Percentiles rank a stretch among this genome's conserved stretches.
Conservation (phyloP, 306 rosid species). For the Hippophae gyantsensis region DNA sequence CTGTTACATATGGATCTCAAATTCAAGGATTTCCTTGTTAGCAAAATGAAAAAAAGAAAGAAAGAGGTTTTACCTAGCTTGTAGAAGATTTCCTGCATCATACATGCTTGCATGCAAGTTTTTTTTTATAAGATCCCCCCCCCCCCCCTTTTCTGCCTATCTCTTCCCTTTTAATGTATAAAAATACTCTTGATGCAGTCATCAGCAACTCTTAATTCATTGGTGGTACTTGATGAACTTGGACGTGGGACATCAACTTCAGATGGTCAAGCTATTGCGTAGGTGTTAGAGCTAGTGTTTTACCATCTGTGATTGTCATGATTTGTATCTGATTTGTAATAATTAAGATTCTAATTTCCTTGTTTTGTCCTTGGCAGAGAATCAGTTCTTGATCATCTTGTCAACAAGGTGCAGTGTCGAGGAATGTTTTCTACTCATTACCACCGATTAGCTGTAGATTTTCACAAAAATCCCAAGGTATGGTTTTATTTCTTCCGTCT, state of each 20-base stretch:
- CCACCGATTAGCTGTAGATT: conserved; percentile 68
- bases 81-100: too few species aligned
- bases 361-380: conserved; percentile 41
- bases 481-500: conserved; percentile 6
- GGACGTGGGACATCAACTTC: conserved; percentile 99
- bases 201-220: conserved; percentile 71
- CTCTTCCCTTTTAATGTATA: conserved; percentile 4
- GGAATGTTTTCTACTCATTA: conserved; percentile 91
- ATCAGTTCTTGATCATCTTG: conserved; percentile 82
- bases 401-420: conserved; percentile 65
- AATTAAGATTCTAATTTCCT: conserved; percentile 13
- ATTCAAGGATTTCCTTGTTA: background rate
- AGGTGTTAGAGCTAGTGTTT: conserved; percentile 20
- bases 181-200: conserved; percentile 41
- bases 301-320: conserved; percentile 1
- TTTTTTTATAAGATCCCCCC: too few species aligned
- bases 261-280: conserved; percentile 99
- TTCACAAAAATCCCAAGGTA: conserved; percentile 59
- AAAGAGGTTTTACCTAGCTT: too few species aligned
- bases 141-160: too few species aligned
- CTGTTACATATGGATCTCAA: background rate
- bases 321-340: background rate
- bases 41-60: background rate
- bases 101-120: too few species aligned
- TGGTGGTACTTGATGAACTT: conserved; percentile 88